Conservation (phyloP, 2,329 filamentous ascomycete genomes). For the Aspergillus viridinutans region DNA sequence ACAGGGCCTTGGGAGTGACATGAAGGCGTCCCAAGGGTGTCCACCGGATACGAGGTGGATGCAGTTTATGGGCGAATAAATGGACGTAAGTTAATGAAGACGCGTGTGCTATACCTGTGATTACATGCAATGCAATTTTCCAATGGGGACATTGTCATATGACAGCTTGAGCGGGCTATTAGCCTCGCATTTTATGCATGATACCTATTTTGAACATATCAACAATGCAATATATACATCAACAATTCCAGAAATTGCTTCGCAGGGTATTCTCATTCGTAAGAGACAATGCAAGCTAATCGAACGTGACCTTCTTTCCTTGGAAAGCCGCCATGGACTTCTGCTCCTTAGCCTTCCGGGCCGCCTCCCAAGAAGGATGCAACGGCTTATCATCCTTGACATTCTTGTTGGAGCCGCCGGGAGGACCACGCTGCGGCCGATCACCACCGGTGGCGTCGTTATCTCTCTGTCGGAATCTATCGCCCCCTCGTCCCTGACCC, state of each 20-base stretch:
- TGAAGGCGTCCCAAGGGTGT: conserved; percentile 14
- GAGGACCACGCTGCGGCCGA: conserved; percentile 14
- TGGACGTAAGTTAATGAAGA: not conserved
- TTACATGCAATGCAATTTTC: not conserved
- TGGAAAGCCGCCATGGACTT: conserved; percentile 47
- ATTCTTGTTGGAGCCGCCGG: conserved; percentile 17
- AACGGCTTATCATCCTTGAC: conserved; percentile 48
- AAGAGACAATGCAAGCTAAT: conserved; percentile 35
- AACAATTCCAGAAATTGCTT: not conserved
- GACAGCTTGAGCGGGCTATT: not conserved
- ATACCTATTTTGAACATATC: conserved; percentile 12
- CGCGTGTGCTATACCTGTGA: not conserved
- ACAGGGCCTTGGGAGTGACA: conserved; percentile 17
- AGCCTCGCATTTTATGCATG: conserved; percentile 1
- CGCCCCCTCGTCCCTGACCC: conserved; percentile 12
- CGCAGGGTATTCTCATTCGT: not conserved
- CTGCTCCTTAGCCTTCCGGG: conserved; percentile 55
- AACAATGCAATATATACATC: conserved; percentile 1
- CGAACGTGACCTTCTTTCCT: conserved; percentile 62
- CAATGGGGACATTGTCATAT: not conserved
- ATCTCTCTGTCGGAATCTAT: not conserved
- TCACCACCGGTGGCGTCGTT: conserved; percentile 13
- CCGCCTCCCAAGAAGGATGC: conserved; percentile 64
- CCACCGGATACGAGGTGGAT: conserved; percentile 30
- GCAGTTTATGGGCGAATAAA: conserved; percentile 32